These are phyloP conservation scores for Margaritispora aquatica DNA, from an alignment of 495 filamentous ascomycete species.

Conservation along the genomic window DNA sequence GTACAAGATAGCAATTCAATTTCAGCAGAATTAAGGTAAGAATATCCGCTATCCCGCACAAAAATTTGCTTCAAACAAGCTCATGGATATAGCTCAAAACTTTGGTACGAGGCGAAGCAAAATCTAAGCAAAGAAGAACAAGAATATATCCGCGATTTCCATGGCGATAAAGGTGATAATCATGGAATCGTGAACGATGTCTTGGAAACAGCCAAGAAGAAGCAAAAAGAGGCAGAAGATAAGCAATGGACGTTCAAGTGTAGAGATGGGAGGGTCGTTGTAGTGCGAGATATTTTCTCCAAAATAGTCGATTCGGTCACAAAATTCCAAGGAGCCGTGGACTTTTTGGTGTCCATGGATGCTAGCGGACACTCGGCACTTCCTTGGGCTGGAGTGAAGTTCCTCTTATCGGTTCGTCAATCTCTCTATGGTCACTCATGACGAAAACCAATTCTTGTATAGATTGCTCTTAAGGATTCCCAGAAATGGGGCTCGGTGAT, in stretches of 20 bases:
- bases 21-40: slow-evolving; percentile 9
- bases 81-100: slow-evolving; percentile 7
- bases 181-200: slow-evolving; percentile 10
- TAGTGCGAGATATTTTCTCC: slow-evolving; percentile 30
- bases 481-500: slow-evolving; percentile 13
- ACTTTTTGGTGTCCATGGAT: slow-evolving; percentile 29
- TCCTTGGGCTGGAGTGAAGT: slow-evolving; percentile 37
- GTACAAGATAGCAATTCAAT: slow-evolving; percentile 6
- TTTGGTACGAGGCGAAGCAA: slow-evolving; percentile 12
- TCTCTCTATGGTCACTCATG: background rate
- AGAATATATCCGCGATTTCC: slow-evolving; percentile 6
- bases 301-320: slow-evolving; percentile 34
- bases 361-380: slow-evolving; percentile 36
- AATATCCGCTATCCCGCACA: background rate
- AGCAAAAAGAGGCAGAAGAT: slow-evolving; percentile 8
- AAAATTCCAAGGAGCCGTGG: slow-evolving; percentile 34
- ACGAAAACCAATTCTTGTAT: background rate
- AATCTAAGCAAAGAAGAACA: slow-evolving; percentile 10
- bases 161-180: slow-evolving; percentile 1
- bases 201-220: slow-evolving; percentile 5
- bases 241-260: slow-evolving; percentile 23
- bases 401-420: slow-evolving; percentile 30
- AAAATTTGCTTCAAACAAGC: slow-evolving; percentile 1
- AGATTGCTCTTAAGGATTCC: slow-evolving; percentile 18
- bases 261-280: slow-evolving; percentile 26